Evolutionary conservation across 2,329 filamentous ascomycete species (phyloP).

Genomic region (Ophiosphaerella korrae): DNA sequence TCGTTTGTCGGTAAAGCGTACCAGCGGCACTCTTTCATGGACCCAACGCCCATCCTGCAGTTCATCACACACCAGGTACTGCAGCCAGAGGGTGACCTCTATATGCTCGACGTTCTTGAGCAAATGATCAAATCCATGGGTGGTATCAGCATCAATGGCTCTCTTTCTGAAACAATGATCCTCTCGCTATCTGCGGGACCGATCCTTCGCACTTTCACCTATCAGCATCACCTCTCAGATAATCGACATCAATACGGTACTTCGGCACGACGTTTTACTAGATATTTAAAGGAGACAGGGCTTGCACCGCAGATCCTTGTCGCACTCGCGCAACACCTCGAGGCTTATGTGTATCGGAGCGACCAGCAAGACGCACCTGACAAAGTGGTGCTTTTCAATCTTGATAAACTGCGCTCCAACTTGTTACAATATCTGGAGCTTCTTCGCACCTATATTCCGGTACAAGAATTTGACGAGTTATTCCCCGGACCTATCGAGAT

Average conservation of each 20-base stretch:
- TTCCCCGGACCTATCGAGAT: constrained; percentile 77
- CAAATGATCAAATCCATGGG: constrained; percentile 93
- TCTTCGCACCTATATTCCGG: constrained; percentile 76
- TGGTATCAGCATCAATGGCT: constrained; percentile 83
- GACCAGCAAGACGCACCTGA: constrained; percentile 79
- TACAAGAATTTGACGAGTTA: constrained; percentile 75
- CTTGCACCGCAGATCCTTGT: constrained; percentile 85
- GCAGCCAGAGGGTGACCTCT: constrained; percentile 75
- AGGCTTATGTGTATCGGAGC: constrained; percentile 79
- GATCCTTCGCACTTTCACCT: constrained; percentile 76
- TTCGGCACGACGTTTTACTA: constrained; percentile 80
- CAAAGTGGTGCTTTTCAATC: constrained; percentile 84
- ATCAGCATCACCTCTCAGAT: constrained; percentile 77
- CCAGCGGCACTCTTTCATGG: constrained; percentile 81
- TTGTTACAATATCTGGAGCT: constrained; percentile 89
- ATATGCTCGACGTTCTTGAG: constrained; percentile 87
- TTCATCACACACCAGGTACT: constrained; percentile 87
- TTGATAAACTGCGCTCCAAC: constrained; percentile 87
- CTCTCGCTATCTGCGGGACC: constrained; percentile 87
- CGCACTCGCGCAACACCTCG: constrained; percentile 86
- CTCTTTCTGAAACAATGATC: constrained; percentile 87
- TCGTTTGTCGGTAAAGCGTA: constrained; percentile 92
- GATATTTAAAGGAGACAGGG: constrained; percentile 75
- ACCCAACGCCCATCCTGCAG: constrained; percentile 81
- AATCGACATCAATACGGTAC: constrained; percentile 75